Evolutionary conservation across 1,139 yeast species (phyloP), one percentile per base, ranked within the genome.

Genomic region (Taphrina sp.): DNA sequence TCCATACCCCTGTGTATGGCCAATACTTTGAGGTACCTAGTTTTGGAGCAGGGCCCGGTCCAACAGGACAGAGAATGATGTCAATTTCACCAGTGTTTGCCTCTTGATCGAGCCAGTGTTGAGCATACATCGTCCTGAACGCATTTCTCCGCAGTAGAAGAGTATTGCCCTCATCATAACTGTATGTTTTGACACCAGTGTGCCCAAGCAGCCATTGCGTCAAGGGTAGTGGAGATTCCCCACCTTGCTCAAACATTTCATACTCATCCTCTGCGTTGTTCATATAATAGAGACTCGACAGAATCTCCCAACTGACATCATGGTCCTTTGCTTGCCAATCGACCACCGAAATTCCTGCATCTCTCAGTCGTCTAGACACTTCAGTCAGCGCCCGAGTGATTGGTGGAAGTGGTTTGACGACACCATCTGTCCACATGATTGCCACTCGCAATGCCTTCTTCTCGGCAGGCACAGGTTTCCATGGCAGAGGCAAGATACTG

Each of bases 41-140:
- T 52, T 76, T 77, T 19, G 90, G 88, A 3, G 94, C 89, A 54
- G 82, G 85, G 59, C 85, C 85, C 59, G 78, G 79, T 66, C 82
- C 82, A 3, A 81, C 75, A 45, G 95, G 94, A 53, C 83, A 74
- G 49, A 86, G 70, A 57, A 85, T 75, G 64, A 82, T 80, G 65
- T 85, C 94, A 49, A 85, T 77, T 8, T 34, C 29, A 7, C 46
- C 54, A 22, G 38, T 41, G 14, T 52, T 26, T 22, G 41, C 22
- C 29, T 49, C 54, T 34, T 42, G 43, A 35, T 55, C 36, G 42
- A 60, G 38, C 59, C 62, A 41, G 36, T 57, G 57, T 14, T 54
- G 52, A 44, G 79, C 77, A 62, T 81, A 75, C 16, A 76, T 69
- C 58, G 77, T 64, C 72, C 77, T 74, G 59, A 67, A 67, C 12